Base-by-base conservation (phyloP, 345 rosid genomes). In the Garcia nutans region DNA sequence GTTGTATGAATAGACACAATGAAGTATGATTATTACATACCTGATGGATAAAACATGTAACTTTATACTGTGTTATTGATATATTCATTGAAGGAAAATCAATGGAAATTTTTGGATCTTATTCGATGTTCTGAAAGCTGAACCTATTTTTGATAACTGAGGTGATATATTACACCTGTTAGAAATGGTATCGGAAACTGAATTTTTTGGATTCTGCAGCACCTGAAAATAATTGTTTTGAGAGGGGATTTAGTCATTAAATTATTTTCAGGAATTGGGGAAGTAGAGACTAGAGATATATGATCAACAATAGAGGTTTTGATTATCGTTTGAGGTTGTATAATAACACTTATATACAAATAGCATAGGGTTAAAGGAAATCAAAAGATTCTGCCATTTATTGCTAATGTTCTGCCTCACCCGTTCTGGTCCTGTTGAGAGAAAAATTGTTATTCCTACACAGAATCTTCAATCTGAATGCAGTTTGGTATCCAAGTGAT, bases 1-100 rank as follows among this genome's bases (percentile, higher is more conserved):
- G 68, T 54, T 81, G 57, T 77, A 80, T 75, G 74, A 64, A 70
- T n/a, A 62, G 68, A 68, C 49, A 77, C 10, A 6, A 1, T 77
- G 77, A 77, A 28, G 45, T 62, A 42, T 28, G 70, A 49, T 37
- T 37, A 37, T 37, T 37, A 37, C 41, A 5, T 37, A 37, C 41
- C 41, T 37, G 6, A 37, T 61, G 72, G 72, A 61, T 52, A n/a
- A 61, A 56, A 58, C 47, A 33, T 60, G 50, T 60, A 28, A 65
- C 22, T 24, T 33, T 55, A 23, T 31, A 23, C 17, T 41, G n/a
- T 63, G 41, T 67, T 15, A 20, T 60, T 68, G 31, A 58, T 70
- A 44, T 47, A 57, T 59, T 72, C 37, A 23, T 67, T 54, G 66
- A 77, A 65, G 31, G n/a, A 42, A 24, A 69, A 44, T 26, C 28